phyloP scores from a whole-genome alignment of 192 early-diverging fungal species.

The Backusella tarrabulga region DNA sequence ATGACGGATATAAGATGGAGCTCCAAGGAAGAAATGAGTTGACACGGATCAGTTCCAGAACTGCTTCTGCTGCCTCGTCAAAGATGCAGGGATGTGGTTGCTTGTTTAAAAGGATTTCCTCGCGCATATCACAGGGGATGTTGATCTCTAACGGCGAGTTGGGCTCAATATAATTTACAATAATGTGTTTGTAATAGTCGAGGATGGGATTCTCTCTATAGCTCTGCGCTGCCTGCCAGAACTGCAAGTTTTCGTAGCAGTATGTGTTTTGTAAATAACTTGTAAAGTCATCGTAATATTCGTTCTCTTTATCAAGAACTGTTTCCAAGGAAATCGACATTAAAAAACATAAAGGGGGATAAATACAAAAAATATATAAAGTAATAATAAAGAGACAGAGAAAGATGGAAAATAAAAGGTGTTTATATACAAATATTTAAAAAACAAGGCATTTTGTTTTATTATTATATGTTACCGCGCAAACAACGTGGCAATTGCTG shows the following conservation, averaged over 20 bases:
- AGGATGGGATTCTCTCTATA: slow-evolving; percentile 18
- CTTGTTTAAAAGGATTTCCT: slow-evolving; percentile 14
- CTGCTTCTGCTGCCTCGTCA: slow-evolving; percentile 15
- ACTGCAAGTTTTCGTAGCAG: slow-evolving; percentile 39
- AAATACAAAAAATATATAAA: not conserved
- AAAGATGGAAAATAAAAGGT: not conserved
- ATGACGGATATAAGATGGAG: not conserved
- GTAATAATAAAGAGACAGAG: not conserved
- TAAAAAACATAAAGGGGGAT: not conserved
- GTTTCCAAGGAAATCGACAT: slow-evolving; percentile 5
- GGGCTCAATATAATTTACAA: slow-evolving; percentile 17
- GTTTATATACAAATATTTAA: not conserved
- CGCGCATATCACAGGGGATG: slow-evolving; percentile 35
- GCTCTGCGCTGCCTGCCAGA: slow-evolving; percentile 33
- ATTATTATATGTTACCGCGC: not conserved
- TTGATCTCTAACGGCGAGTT: slow-evolving; percentile 35
- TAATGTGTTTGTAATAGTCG: slow-evolving; percentile 2
- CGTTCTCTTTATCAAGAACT: not conserved
- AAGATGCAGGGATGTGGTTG: slow-evolving; percentile 24
- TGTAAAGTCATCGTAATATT: slow-evolving; percentile 13
- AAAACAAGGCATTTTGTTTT: not conserved
- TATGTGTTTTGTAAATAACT: slow-evolving; percentile 29
- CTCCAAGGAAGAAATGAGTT: slow-evolving; percentile 35
- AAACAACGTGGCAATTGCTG: not conserved
- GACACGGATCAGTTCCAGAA: slow-evolving; percentile 30